Base-by-base conservation (phyloP, 352 stramenopile species). In the Pythium aphanidermatum region DNA sequence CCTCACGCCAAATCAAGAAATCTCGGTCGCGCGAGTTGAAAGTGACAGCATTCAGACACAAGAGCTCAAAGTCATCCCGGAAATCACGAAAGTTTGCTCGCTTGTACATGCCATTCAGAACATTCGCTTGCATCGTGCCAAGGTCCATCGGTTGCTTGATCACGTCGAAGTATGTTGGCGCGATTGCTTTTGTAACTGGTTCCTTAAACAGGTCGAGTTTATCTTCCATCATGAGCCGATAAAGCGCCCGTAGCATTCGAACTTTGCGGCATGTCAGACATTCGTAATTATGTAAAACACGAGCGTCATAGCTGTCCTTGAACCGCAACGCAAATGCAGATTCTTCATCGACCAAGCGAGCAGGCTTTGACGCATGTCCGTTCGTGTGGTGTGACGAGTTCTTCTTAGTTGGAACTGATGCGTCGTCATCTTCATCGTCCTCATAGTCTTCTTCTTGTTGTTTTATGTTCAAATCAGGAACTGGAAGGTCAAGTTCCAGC, bases 41-140 rank as follows among this genome's bases (percentile, higher is more conserved):
- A 23, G 89, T 96, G 7, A 98, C 73, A 0, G 94, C 94, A 55
- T 98, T 98, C 16, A 96, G 57, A 19, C 92, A 96, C 65, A 98
- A 93, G 6, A 98, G 65, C 62, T 98, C 95, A 50, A 97, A 97
- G 49, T 97, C 86, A 44, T 95, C 76, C 10, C 86, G 76, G 49
- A 97, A 83, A 36, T 69, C 68, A 11, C 73, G 69, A 36, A 91
- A 92, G 21, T 85, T 83, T 1, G 80, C 65, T 13, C 66, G 53
- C 36, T 79, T 77, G 57, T 96, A 90, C 17, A 74, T 55, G 11
- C 76, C 74, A 7, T 66, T 55, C n/a, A 94, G 48, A 1, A 89
- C 76, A 17, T 86, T 86, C 3, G 61, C 41, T 38, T 68, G 62
- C 74, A 98, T 97, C 2, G 85, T 96, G n/a, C 71, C 76, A 30